Evolutionary conservation across 2,329 filamentous ascomycete genomes (phyloP), one percentile per base, ranked within the genome.

Genomic region (Epichloe baconii): DNA sequence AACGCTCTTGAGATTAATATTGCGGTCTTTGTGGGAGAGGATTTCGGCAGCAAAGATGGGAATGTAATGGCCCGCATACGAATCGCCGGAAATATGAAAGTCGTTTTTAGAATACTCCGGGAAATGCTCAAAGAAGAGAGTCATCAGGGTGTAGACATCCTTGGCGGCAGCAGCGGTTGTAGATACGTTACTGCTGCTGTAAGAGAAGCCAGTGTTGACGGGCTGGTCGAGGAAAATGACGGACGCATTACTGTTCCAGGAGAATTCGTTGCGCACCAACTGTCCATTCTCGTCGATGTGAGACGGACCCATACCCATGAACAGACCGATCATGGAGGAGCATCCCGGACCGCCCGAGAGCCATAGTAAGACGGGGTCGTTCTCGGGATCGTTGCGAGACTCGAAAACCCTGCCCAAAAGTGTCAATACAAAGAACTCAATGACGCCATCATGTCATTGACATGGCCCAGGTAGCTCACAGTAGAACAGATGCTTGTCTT

Each of bases 151-250:
- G 64, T 97, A 98, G 61, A 98, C 83, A 64, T 98, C 93, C 81
- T 98, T 97, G 74, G 89, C 88, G 47, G 93, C 93, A 58, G 93
- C 91, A 55, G 95, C 81, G 23, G 91, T 97, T 79, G 93, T 91
- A 73, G 82, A 90, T 63, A 97, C 91, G 23, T 83, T 76, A 64
- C 86, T 83, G 58, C 87, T 90, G 58, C 88, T 94, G 79, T 98
- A 98, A 14, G 93, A 98, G 76, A 89, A 98, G 59, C 93, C 93
- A 55, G 95, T 90, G 62, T 97, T 97, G 74, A 98, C 90, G 54
- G 93, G 93, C 74, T 98, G 93, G 71, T 98, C 93, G 57, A 98
- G 83, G 86, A 98, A 98, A 72, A 98, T 97, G 66, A 98, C 90
- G 47, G 89, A 96, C 57, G 93, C 93, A 64, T 98, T 97, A 68